Base-by-base conservation (phyloP, 2,329 filamentous ascomycete species). In the Neopestalotiopsis sp. region DNA sequence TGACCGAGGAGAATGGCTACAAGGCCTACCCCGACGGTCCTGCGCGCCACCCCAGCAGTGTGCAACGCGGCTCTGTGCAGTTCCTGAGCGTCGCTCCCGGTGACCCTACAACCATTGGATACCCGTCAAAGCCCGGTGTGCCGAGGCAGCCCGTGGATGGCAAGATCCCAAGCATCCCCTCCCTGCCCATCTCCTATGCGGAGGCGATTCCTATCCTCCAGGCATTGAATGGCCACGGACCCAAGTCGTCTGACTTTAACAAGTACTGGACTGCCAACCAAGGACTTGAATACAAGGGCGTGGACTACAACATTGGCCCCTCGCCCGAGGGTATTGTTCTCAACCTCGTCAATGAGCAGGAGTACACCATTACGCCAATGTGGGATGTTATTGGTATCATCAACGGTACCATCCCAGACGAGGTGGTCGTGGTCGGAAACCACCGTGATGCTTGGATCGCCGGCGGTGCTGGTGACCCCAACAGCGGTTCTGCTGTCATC, bases 301-400 rank as follows among this genome's bases (percentile, higher is more conserved):
- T 97, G 17, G 79, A 94, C 13, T 97, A 97, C 82, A 93, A 94
- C 78, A 89, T 97, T 68, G 94, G 94, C 1, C 94, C 94, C 0
- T 91, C 94, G 0, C 93, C 95, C 0, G 88, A 92, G 17, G 81
- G 88, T 66, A 77, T 95, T 1, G 89, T 89, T 0, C 83, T 96
- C 67, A 94, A 94, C 76, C 86, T 93, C 56, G 86, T 88, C 75
- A 97, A 95, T 75, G 84, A 94, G 75, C 94, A 97, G 81, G 89
- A 94, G 60, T 96, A 97, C 76, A 89, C 90, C 14, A 95, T 88
- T 1, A 96, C 92, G 0, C 92, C 93, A 4, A 84, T 95, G 66
- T 97, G 94, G 94, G 92, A 99, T 77, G 93, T 96, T 2, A 95
- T 98, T 72, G 95, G 95, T 59, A 85, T 96, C 60, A 93, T 99